A percentile compares a stretch with the other conserved stretches of the same genome.
Evolutionary conservation across 768 basidiomycete species (phyloP).

Genomic region (Phaffia australis): DNA sequence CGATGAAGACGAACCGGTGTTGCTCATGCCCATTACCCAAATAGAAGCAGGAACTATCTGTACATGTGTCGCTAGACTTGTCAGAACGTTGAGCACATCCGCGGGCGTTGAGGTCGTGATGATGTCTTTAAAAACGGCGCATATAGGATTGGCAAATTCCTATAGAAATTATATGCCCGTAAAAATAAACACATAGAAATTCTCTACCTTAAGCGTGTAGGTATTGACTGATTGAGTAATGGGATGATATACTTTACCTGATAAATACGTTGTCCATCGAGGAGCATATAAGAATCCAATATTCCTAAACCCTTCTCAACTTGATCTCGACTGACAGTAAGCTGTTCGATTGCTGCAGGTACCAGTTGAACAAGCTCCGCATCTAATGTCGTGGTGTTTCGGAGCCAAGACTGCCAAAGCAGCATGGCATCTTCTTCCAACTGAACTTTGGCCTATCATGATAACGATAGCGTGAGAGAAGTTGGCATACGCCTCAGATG

Average conservation of each 20-base stretch:
- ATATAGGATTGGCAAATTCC: constrained; percentile 9
- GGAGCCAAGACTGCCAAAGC: constrained; percentile 19
- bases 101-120: constrained; percentile 8
- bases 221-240: too few species aligned
- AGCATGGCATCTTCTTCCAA: constrained; percentile 23
- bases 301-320: not conserved
- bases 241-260: constrained; percentile 1
- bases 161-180: not conserved
- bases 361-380: constrained; percentile 12
- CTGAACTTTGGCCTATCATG: constrained; percentile 10
- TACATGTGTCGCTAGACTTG: constrained; percentile 7
- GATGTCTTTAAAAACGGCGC: constrained; percentile 10
- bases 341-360: constrained; percentile 12
- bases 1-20: not conserved
- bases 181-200: too few species aligned
- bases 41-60: constrained; percentile 11
- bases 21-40: constrained; percentile 2
- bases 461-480: not conserved
- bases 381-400: constrained; percentile 13
- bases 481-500: not conserved
- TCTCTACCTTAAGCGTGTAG: too few species aligned
- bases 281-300: constrained; percentile 22
- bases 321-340: constrained; percentile 13
- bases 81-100: constrained; percentile 12
- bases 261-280: constrained; percentile 17